These are phyloP conservation scores for Ministeria vibrans DNA, from an alignment of 78 protist genomes.

Conservation along the genomic window DNA sequence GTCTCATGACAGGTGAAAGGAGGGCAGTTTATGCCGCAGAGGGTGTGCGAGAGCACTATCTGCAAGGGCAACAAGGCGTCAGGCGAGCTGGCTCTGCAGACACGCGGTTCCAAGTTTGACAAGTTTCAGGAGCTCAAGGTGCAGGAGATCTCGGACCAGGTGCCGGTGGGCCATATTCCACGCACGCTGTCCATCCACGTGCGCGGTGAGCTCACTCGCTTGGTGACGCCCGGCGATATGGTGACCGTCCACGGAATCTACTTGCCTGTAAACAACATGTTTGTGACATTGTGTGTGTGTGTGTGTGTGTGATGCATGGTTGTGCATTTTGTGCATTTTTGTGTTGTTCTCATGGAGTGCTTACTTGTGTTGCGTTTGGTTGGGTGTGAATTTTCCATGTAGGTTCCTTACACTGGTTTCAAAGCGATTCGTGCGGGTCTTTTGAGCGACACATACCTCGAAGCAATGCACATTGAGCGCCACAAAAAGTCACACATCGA, in stretches of 20 bases:
- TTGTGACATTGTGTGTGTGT: too few relatives aligned
- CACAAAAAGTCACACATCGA: conserved; percentile 69
- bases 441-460: conserved; percentile 79
- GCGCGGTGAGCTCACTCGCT: conserved; percentile 82
- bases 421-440: conserved; percentile 73
- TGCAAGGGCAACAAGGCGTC: conserved; percentile 37
- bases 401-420: conserved; percentile 62
- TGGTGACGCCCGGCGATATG: conserved; percentile 83
- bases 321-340: too few relatives aligned
- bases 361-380: too few relatives aligned
- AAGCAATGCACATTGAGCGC: conserved; percentile 51
- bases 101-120: conserved; percentile 92
- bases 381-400: too few relatives aligned
- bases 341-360: too few relatives aligned
- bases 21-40: conserved; percentile 39
- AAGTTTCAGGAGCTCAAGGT: conserved; percentile 93
- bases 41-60: conserved; percentile 22
- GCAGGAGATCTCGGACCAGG: conserved; percentile 85
- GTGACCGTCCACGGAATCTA: conserved; percentile 68
- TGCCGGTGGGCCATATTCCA: conserved; percentile 97
- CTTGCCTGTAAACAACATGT: too few relatives aligned
- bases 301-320: too few relatives aligned
- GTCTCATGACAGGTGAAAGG: conserved; percentile 9
- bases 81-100: conserved; percentile 63
- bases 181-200: conserved; percentile 81